Evolutionary conservation across 2,329 filamentous ascomycete genomes (phyloP).

Genomic region (Talaromyces marneffei): DNA sequence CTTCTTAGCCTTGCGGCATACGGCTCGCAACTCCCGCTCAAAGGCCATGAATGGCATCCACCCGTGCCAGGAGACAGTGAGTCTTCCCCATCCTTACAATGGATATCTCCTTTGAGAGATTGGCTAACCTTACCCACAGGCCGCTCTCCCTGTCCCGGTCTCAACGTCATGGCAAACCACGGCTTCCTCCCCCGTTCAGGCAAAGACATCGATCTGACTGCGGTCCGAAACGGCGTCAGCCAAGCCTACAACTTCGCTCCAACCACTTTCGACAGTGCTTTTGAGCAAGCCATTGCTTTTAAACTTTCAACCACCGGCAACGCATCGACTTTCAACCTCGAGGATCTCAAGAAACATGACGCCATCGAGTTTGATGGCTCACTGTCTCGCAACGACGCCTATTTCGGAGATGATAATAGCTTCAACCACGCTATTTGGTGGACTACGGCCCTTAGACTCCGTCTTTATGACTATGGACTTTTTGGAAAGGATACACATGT

Average conservation of each 20-base stretch:
- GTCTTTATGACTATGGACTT: background rate
- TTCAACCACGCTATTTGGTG: conserved; percentile 4
- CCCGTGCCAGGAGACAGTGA: conserved; percentile 7
- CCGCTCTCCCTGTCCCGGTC: conserved; percentile 25
- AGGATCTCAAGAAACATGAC: conserved; percentile 24
- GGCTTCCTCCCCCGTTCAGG: conserved; percentile 26
- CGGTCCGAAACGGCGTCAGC: background rate
- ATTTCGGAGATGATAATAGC: conserved; percentile 24
- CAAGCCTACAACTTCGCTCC: conserved; percentile 7
- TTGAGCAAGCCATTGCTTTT: conserved; percentile 2
- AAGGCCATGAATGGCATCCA: conserved; percentile 12
- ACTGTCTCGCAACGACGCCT: conserved; percentile 29
- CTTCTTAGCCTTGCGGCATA: background rate
- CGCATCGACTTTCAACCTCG: conserved; percentile 20
- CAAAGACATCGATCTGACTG: conserved; percentile 17
- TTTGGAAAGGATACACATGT: background rate
- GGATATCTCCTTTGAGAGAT: background rate
- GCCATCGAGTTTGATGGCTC: conserved; percentile 35
- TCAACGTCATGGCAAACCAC: conserved; percentile 32
- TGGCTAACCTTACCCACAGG: background rate
- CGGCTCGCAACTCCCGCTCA: background rate
- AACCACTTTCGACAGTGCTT: conserved; percentile 5
- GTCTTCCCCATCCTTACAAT: background rate
- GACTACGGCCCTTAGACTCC: background rate
- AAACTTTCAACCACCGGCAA: conserved; percentile 8